These are phyloP conservation scores for Mariannaea sp. DNA, from an alignment of 2,329 filamentous ascomycete species.

Conservation along the genomic window DNA sequence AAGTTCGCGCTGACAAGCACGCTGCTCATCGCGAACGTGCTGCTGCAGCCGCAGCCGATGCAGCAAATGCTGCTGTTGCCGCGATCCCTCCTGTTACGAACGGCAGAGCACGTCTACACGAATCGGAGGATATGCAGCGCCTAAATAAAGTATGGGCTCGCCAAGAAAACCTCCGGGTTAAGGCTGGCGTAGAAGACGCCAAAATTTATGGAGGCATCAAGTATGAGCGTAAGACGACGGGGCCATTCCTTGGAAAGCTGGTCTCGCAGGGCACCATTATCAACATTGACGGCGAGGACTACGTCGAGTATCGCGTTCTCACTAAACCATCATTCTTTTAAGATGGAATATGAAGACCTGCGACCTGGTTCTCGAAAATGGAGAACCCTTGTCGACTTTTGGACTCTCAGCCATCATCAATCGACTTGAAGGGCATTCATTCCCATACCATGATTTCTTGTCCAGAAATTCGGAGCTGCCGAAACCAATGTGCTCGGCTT, in stretches of 20 bases:
- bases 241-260: constrained; percentile 66
- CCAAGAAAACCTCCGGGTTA: constrained; percentile 55
- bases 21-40: constrained; percentile 49
- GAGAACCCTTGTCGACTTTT: no score
- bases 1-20: constrained; percentile 56
- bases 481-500: background rate
- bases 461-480: background rate
- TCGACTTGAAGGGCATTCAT: background rate
- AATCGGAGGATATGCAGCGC: constrained; percentile 55
- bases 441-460: background rate
- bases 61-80: constrained; percentile 39
- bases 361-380: background rate
- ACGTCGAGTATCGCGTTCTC: constrained; percentile 68
- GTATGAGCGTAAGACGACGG: constrained; percentile 65
- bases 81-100: constrained; percentile 33
- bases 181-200: constrained; percentile 53
- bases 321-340: constrained; percentile 67
- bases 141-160: constrained; percentile 61
- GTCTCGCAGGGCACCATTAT: constrained; percentile 65
- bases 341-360: constrained; percentile 3
- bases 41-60: constrained; percentile 40
- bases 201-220: constrained; percentile 64
- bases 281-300: constrained; percentile 69
- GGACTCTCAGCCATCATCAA: background rate
- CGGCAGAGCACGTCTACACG: constrained; percentile 47